Base-by-base conservation (phyloP, 768 basidiomycete genomes). In the Russula vinacea region DNA sequence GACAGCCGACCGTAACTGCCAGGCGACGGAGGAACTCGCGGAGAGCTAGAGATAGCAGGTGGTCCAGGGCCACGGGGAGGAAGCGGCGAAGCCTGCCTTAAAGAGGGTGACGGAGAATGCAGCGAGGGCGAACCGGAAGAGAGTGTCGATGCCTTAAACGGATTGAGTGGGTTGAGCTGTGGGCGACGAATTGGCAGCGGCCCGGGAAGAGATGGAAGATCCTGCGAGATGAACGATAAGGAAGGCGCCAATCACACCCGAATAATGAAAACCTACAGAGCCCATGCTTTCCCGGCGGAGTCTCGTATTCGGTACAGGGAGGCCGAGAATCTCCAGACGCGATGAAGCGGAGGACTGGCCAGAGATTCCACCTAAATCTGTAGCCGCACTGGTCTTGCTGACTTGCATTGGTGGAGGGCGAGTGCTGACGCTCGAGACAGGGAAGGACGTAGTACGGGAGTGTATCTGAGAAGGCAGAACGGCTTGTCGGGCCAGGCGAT, bases 141-240 rank as follows among this genome's bases (percentile, higher is more conserved):
- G 14, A 82, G 75, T 0, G 82, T 80, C 11, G 79, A 78, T 7
- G 80, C 78, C 68, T 81, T 82, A 77, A 82, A 82, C 17, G 80
- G 79, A 62, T 80, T 76, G 2, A 81, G 75, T 0, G 76, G 70
- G 39, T 74, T 76, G 24, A 82, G 74, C 32, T 74, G 76, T 4
- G 78, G 75, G 51, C 73, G 75, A 17, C 80, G 79, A n/a, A 82
- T 81, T 3, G 80, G 80, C 14, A 81, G 62, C 7, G 79, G 74
- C 32, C 75, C 74, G 1, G 79, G 75, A 9, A 73, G 69, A 60
- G 79, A 74, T 44, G 75, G 77, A 37, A 74, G 73, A 67, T 78
- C 74, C 77, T 77, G 55, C 29, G 33, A 16, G 19, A 56, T 26
- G 37, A n/a, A 9, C 19, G 37, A 56, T 61, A 49, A 61, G 60